Base-by-base conservation (phyloP, 305 asterid genomes). In the Caryopteris hybrid region DNA sequence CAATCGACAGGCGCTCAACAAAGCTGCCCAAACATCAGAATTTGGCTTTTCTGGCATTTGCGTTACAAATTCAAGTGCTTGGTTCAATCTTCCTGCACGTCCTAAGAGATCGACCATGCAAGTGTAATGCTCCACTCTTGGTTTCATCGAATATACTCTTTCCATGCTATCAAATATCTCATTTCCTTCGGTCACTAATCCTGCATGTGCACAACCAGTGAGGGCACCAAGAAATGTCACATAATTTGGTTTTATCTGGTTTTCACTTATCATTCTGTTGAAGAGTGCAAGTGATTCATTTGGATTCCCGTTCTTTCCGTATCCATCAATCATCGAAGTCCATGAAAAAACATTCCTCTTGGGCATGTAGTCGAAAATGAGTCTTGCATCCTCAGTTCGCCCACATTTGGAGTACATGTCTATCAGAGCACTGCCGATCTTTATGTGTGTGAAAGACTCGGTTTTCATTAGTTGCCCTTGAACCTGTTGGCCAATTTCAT, bases 301-400 rank as follows among this genome's bases (percentile, higher is more conserved):
- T n/a, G 99, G 86, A 61, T 75, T 56, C 16, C 99, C 95, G 29
- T 88, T 93, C 80, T 87, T 93, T 6, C 97, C 97, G 21, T 90
- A 90, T 45, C 97, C 99, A 54, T 93, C 99, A 42, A 93, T 85
- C 97, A 93, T 88, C 10, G 96, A 93, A 71, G 97, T 87, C 99
- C 99, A 88, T 0, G 99, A 84, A 61, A 85, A 93, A 27, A 91
- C 95, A 56, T 93, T 93, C 74, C 76, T 85, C 36, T 25, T 74
- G 41, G 39, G 91, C 97, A 88, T 93, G 70, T 74, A 29, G 48
- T 87, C 82, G 16, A 93, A 93, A 53, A 90, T 68, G 46, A 50
- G 41, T 61, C 92, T 86, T 4, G 96, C 95, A 25, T 88, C 96
- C 59, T 84, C 86, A 0, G 87, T 89, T 69, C 84, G 75, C 55